These are phyloP conservation scores for Phytopythium litorale DNA, from an alignment of 352 stramenopile genomes.

Conservation along the genomic window DNA sequence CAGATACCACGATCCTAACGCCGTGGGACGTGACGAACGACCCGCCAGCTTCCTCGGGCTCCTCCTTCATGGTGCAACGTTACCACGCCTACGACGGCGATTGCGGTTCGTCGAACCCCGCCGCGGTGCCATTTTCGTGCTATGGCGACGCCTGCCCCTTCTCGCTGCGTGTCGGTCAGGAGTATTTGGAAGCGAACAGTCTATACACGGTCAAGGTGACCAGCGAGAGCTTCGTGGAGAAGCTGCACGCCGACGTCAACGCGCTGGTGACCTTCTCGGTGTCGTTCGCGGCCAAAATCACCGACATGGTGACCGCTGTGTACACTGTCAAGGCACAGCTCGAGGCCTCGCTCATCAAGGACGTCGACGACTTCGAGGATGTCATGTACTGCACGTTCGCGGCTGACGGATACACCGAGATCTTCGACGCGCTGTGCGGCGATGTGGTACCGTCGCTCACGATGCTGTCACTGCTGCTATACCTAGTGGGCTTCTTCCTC, in stretches of 20 bases:
- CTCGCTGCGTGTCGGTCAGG: constrained; percentile 10
- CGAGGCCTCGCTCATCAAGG: constrained; percentile 38
- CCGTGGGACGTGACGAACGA: constrained; percentile 18
- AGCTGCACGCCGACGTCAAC: constrained; percentile 29
- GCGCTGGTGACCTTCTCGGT: constrained; percentile 21
- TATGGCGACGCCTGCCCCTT: constrained; percentile 12
- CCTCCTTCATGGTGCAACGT: constrained; percentile 13
- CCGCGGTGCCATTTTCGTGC: constrained; percentile 1
- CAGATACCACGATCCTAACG: constrained; percentile 12
- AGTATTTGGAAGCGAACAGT: constrained; percentile 12
- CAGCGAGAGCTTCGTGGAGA: constrained; percentile 21
- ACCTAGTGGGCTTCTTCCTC: constrained; percentile 59
- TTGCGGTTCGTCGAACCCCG: background rate
- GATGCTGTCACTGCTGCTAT: constrained; percentile 76
- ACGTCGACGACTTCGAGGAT: constrained; percentile 50
- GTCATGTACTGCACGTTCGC: constrained; percentile 68
- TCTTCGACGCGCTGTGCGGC: constrained; percentile 50
- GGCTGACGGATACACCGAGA: constrained; percentile 32
- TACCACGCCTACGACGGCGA: constrained; percentile 1
- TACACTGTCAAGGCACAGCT: constrained; percentile 38
- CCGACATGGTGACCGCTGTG: constrained; percentile 29
- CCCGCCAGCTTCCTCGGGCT: background rate
- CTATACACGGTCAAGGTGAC: constrained; percentile 15
- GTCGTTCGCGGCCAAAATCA: constrained; percentile 46
- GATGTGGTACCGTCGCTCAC: constrained; percentile 64